Percentiles rank a stretch among this genome's conserved stretches.
Conservation (phyloP, 371 early-diverging fungal species). For the Entomophthora muscae region DNA sequence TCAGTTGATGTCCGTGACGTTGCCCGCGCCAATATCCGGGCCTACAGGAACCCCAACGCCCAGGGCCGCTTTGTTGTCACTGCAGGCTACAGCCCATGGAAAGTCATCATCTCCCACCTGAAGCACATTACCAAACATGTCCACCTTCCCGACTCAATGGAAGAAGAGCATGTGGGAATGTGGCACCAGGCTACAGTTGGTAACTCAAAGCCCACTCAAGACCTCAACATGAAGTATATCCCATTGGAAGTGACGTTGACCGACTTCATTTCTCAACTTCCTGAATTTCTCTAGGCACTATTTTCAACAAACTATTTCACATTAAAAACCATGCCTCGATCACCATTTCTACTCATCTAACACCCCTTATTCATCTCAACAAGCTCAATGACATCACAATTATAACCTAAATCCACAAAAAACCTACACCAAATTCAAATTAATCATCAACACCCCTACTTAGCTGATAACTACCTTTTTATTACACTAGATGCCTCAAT, state of each 20-base stretch:
- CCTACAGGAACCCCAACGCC: background rate
- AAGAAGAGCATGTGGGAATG: background rate
- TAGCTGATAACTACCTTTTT: too few species aligned
- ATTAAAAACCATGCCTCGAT: too few species aligned
- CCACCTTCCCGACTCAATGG: background rate
- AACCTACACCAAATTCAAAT: too few species aligned
- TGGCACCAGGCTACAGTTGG: background rate
- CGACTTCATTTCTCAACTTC: background rate
- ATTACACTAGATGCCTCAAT: too few species aligned
- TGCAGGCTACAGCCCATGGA: background rate
- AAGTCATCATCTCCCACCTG: background rate
- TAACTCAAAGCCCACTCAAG: background rate
- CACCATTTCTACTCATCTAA: too few species aligned
- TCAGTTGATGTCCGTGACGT: constrained; percentile 6
- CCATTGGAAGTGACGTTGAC: background rate
- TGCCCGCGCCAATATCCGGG: background rate
- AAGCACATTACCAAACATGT: background rate
- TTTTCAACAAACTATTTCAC: too few species aligned
- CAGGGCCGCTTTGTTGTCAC: background rate
- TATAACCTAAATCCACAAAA: too few species aligned
- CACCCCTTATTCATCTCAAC: too few species aligned
- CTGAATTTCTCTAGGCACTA: too few species aligned
- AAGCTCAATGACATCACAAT: too few species aligned
- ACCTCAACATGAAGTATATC: background rate
- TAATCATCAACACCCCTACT: too few species aligned